Conservation (phyloP, 2,329 filamentous ascomycete genomes). For the Dryadomyces quercivorus region DNA sequence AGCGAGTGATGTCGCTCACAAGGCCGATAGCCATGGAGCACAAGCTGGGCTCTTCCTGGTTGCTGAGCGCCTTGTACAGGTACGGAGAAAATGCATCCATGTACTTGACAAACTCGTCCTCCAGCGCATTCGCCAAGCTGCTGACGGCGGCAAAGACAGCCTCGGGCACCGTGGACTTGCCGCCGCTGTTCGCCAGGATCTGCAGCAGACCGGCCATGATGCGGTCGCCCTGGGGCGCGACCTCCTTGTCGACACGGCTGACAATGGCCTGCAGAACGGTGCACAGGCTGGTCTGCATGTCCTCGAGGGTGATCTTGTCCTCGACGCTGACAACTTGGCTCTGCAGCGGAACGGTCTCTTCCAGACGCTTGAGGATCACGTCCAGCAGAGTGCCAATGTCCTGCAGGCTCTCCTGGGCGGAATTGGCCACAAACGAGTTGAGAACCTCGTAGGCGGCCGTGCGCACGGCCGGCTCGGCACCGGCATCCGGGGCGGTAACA, state of each 20-base stretch:
- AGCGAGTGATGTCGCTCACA: slow-evolving; percentile 90
- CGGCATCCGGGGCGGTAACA: slow-evolving; percentile 62
- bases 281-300: slow-evolving; percentile 93
- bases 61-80: slow-evolving; percentile 85
- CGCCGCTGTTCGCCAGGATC: slow-evolving; percentile 62
- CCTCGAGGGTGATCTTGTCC: slow-evolving; percentile 88
- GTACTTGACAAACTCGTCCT: slow-evolving; percentile 90
- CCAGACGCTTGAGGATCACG: slow-evolving; percentile 80
- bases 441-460: slow-evolving; percentile 96
- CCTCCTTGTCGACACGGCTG: slow-evolving; percentile 80
- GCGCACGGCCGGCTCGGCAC: slow-evolving; percentile 71
- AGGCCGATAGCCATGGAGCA: slow-evolving; percentile 97
- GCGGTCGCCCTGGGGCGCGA: slow-evolving; percentile 77
- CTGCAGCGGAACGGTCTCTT: slow-evolving; percentile 82
- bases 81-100: slow-evolving; percentile 92
- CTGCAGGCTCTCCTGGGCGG: slow-evolving; percentile 72
- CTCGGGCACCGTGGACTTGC: slow-evolving; percentile 90
- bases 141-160: slow-evolving; percentile 87
- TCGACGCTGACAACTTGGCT: slow-evolving; percentile 92
- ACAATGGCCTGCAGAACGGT: slow-evolving; percentile 89
- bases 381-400: slow-evolving; percentile 74
- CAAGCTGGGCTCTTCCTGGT: slow-evolving; percentile 87
- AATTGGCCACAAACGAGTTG: slow-evolving; percentile 84
- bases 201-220: slow-evolving; percentile 87
- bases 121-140: slow-evolving; percentile 79